Percentiles rank a stretch among this genome's conserved stretches.
These are phyloP conservation scores for Chaetoceros muelleri DNA, from an alignment of 108 stramenopile genomes.

Conservation along the genomic window DNA sequence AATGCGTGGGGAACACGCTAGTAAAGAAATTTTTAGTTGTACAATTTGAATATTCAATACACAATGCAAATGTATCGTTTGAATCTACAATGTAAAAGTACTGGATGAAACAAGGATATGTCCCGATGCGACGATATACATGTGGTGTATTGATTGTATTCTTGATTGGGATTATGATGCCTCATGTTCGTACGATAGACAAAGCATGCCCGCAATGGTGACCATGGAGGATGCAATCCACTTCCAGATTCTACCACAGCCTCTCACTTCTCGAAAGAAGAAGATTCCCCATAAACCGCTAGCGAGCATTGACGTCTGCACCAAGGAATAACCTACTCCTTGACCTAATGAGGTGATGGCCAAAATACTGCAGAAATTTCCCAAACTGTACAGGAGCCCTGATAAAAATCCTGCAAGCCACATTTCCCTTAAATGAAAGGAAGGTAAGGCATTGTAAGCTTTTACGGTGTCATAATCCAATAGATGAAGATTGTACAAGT, in stretches of 20 bases:
- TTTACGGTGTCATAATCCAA: conserved; percentile 4
- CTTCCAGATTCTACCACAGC: conserved; percentile 5
- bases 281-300: conserved; percentile 27
- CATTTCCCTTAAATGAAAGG: conserved; percentile 26
- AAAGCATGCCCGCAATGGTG: conserved; percentile 16
- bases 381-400: conserved; percentile 17
- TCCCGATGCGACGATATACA: no score
- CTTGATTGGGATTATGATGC: not conserved
- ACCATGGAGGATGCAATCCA: conserved; percentile 15
- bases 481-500: conserved; percentile 12
- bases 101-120: no score
- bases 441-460: conserved; percentile 27
- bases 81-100: no score
- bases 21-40: not conserved
- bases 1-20: not conserved
- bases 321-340: conserved; percentile 27
- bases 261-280: conserved; percentile 21
- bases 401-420: conserved; percentile 19
- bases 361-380: conserved; percentile 22
- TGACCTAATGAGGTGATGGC: conserved; percentile 20
- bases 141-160: not conserved
- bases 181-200: conserved; percentile 18
- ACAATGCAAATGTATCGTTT: no score
- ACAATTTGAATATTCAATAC: no score
- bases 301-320: conserved; percentile 15